Evolutionary conservation across 805 yeast species (phyloP).

Genomic region (Lachancea quebecensis): DNA sequence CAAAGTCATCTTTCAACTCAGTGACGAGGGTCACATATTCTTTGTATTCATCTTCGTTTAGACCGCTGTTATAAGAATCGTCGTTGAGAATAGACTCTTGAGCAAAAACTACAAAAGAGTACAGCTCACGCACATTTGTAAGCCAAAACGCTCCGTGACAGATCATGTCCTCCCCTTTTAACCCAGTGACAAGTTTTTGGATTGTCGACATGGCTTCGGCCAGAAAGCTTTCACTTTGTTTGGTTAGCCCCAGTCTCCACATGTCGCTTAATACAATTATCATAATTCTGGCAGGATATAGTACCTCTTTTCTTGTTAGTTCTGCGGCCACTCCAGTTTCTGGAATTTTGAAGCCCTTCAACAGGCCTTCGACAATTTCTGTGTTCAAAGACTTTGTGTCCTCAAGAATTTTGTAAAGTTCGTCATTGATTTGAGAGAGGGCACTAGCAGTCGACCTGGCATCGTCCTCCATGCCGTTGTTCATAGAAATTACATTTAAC

Average conservation of each 20-base stretch:
- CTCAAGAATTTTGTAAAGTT: constrained; percentile 60
- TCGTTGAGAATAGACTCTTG: constrained; percentile 85
- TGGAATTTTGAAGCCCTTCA: constrained; percentile 81
- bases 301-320: constrained; percentile 78
- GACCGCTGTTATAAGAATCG: constrained; percentile 68
- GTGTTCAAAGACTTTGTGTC: constrained; percentile 67
- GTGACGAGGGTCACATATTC: constrained; percentile 85
- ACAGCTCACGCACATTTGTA: constrained; percentile 90
- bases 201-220: constrained; percentile 85
- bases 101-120: constrained; percentile 90
- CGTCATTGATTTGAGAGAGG: constrained; percentile 69
- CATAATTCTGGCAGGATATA: constrained; percentile 93
- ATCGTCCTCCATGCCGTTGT: constrained; percentile 32
- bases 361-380: constrained; percentile 80
- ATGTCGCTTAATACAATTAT: constrained; percentile 88
- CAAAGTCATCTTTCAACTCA: constrained; percentile 89
- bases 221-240: constrained; percentile 83
- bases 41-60: constrained; percentile 84
- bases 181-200: constrained; percentile 71
- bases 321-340: constrained; percentile 78
- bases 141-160: constrained; percentile 97
- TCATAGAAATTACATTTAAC: constrained; percentile 16
- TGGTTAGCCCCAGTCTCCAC: constrained; percentile 96
- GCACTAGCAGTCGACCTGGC: constrained; percentile 37
- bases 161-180: constrained; percentile 80